Base-by-base conservation (phyloP, 805 yeast species). In the Zygosaccharomyces rouxii region DNA sequence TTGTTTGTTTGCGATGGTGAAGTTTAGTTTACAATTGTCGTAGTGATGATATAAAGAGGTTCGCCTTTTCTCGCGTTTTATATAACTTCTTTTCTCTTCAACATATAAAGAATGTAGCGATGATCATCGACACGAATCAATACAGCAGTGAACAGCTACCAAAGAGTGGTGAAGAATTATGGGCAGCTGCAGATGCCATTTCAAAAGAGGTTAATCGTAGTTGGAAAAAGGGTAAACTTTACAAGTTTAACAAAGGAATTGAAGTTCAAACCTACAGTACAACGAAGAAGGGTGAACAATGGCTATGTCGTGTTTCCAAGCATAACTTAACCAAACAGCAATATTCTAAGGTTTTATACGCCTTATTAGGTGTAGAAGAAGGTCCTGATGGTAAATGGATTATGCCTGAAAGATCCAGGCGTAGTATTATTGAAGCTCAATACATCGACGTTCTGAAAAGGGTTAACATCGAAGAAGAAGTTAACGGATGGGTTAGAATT, bases 151-250 rank as follows among this genome's bases (percentile, higher is more conserved):
- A 44, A 5, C 51, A 55, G 11, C 42, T 58, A 29, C 60, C 62
- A 7, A 23, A 37, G 3, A 41, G 47, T 35, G 42, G 47, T 30
- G 47, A 48, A 5, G 55, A 51, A 19, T 38, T 60, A 7, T 31
- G 48, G 28, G 39, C 39, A 7, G 56, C 55, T 7, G 69, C 69
- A 3, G 59, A 66, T 11, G 39, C 39, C 2, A 57, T 67, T 26
- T 53, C 66, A 7, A 45, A 50, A 3, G 54, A 51, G 4, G 63
- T 64, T 10, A 44, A 53, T 14, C 30, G 31, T 2, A 48, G 47
- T 2, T 69, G 73, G 73, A 64, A 61, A 50, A 57, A 58, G 50
- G 65, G 66, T 44, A 68, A 67, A 52, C 53, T 58, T 2, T 69
- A 66, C 50, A 51, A 53, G 18, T 66, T 60, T 42, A 61, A 63